Evolutionary conservation across 345 rosid species (phyloP).

Genomic region (Eucalyptus pauciflora): DNA sequence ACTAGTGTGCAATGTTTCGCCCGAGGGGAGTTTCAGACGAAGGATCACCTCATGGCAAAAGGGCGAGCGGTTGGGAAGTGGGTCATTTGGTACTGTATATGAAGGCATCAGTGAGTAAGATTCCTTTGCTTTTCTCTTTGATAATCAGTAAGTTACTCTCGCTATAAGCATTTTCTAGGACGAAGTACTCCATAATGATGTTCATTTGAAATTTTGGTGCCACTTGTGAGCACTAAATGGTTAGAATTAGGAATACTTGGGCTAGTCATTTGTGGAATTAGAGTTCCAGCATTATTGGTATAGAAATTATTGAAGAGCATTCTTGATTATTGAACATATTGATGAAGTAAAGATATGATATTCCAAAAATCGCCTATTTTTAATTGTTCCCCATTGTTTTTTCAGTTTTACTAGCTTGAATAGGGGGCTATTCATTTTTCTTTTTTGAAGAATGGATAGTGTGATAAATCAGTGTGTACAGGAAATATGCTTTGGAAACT

Average conservation of each 20-base stretch:
- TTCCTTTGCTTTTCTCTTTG: not conserved
- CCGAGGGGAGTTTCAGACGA: slow-evolving; percentile 1
- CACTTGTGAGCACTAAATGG: not conserved
- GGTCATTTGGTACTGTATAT: slow-evolving; percentile 23
- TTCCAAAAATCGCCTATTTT: not conserved
- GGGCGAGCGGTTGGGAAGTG: slow-evolving; percentile 24
- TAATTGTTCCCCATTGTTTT: not conserved
- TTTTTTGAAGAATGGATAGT: not conserved
- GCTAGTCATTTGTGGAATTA: not conserved
- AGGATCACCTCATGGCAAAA: slow-evolving; percentile 11
- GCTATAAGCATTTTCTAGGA: not conserved
- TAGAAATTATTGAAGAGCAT: not conserved
- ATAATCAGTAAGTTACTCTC: too few relatives aligned
- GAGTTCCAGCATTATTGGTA: not conserved
- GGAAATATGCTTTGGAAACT: not conserved
- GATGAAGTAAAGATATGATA: not conserved
- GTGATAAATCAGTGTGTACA: not conserved
- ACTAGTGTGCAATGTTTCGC: not conserved
- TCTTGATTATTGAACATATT: not conserved
- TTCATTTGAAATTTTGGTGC: not conserved
- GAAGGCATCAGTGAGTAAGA: slow-evolving; percentile 17
- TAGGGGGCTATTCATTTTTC: not conserved
- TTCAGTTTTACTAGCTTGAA: not conserved
- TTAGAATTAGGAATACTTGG: not conserved
- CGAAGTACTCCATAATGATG: not conserved